A percentile compares a stretch with the other conserved stretches of the same genome.
These are phyloP conservation scores for Falciphora oryzae DNA, from an alignment of 2,329 filamentous ascomycete genomes.

Conservation along the genomic window DNA sequence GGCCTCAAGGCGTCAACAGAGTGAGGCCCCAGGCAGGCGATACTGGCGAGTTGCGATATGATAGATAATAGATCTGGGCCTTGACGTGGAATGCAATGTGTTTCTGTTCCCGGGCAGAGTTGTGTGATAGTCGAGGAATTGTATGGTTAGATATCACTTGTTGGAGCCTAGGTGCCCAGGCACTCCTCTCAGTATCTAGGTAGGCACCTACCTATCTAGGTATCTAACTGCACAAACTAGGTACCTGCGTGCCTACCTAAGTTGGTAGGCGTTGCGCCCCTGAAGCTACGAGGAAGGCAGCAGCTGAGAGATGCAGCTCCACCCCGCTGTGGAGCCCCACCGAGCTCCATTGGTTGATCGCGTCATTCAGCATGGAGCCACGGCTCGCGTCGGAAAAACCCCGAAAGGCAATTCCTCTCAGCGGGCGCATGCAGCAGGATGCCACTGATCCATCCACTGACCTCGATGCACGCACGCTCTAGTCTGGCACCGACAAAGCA, in stretches of 20 bases:
- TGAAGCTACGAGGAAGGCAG: background rate
- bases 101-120: too few relatives aligned
- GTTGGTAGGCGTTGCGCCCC: too few relatives aligned
- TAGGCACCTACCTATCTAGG: too few relatives aligned
- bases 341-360: background rate
- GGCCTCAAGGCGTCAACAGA: slow-evolving; percentile 17
- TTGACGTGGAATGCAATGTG: too few relatives aligned
- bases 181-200: too few relatives aligned
- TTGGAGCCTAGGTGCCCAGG: too few relatives aligned
- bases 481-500: background rate
- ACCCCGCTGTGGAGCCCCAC: background rate
- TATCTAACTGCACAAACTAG: too few relatives aligned
- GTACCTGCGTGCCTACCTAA: too few relatives aligned
- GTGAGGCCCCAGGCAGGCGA: background rate
- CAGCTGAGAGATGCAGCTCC: background rate
- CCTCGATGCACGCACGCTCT: background rate
- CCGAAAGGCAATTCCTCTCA: background rate
- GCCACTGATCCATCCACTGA: background rate
- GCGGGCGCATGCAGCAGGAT: background rate
- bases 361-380: background rate
- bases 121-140: too few relatives aligned
- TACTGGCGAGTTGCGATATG: background rate
- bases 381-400: background rate
- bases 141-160: too few relatives aligned
- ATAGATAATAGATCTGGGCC: too few relatives aligned